phyloP scores from a whole-genome alignment of 2,329 filamentous ascomycete genomes.

The Ustulina deusta region DNA sequence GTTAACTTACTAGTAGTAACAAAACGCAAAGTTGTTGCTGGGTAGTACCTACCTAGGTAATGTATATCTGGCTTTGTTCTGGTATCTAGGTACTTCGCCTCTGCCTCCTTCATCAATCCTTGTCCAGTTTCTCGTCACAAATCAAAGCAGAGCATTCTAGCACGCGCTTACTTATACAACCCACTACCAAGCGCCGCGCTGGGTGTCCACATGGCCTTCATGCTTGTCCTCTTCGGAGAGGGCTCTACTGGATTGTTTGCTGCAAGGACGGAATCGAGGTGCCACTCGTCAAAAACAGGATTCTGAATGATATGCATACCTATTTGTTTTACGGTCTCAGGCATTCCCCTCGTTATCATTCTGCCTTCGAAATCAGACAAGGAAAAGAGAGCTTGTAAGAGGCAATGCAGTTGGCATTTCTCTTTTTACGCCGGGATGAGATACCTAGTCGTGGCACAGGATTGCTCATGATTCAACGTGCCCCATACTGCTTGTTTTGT shows the following conservation, averaged over 20 bases:
- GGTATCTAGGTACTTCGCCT: not conserved
- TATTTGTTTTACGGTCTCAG: slow-evolving; percentile 8
- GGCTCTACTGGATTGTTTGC: slow-evolving; percentile 30
- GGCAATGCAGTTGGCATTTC: not conserved
- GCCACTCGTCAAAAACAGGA: slow-evolving; percentile 24
- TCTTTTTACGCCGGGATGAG: slow-evolving; percentile 11
- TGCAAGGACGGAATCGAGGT: slow-evolving; percentile 12
- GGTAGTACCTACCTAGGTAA: too few relatives aligned
- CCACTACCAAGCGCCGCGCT: slow-evolving; percentile 11
- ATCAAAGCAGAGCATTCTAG: slow-evolving; percentile 28
- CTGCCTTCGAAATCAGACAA: not conserved
- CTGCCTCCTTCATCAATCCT: not conserved
- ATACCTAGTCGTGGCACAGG: not conserved
- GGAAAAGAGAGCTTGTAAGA: not conserved
- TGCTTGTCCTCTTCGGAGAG: slow-evolving; percentile 30
- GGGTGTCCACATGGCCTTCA: slow-evolving; percentile 25
- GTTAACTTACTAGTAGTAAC: not conserved
- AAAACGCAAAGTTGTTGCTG: not conserved
- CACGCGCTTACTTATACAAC: slow-evolving; percentile 27
- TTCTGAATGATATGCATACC: slow-evolving; percentile 11
- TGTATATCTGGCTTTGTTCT: too few relatives aligned
- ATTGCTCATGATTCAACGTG: slow-evolving; percentile 23
- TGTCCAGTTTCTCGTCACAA: slow-evolving; percentile 17
- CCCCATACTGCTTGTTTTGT: slow-evolving; percentile 24
- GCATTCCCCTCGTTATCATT: not conserved